Conservation (phyloP, 2,329 filamentous ascomycete genomes). For the Bipolaris victoriae region DNA sequence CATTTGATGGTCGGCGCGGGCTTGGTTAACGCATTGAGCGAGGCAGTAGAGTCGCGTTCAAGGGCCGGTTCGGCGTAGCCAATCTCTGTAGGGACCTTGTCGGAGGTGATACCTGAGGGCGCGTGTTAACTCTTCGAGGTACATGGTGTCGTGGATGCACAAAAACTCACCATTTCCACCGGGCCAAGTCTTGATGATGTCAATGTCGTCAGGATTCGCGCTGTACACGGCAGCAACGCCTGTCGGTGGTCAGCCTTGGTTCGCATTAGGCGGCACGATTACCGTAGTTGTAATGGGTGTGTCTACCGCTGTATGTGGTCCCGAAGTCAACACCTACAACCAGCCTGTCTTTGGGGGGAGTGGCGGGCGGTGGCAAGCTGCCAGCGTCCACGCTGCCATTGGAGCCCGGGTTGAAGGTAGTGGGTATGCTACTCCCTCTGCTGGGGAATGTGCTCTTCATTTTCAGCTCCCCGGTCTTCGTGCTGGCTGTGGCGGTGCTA, state of each 20-base stretch:
- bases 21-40: constrained; percentile 28
- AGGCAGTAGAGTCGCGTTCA: constrained; percentile 22
- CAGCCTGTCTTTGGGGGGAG: constrained; percentile 62
- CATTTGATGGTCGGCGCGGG: constrained; percentile 62
- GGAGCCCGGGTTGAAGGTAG: constrained; percentile 38
- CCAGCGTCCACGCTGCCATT: constrained; percentile 30
- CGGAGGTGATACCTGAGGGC: constrained; percentile 69
- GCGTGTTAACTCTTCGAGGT: constrained; percentile 16
- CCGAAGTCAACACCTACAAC: constrained; percentile 84
- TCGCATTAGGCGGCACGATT: not conserved
- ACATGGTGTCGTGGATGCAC: not conserved
- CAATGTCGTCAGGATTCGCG: constrained; percentile 77
- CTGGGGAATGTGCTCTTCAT: constrained; percentile 34
- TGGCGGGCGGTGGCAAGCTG: constrained; percentile 19
- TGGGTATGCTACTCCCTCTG: constrained; percentile 40
- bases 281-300: not conserved
- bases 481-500: constrained; percentile 7
- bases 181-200: constrained; percentile 83
- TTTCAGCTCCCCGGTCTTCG: constrained; percentile 6
- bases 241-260: constrained; percentile 23
- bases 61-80: constrained; percentile 53
- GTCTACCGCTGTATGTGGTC: constrained; percentile 76
- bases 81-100: constrained; percentile 84
- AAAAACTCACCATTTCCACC: constrained; percentile 69
- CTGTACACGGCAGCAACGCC: constrained; percentile 76